These are phyloP conservation scores for Aspergillus amoenus DNA, from an alignment of 2,329 filamentous ascomycete species.

Conservation along the genomic window DNA sequence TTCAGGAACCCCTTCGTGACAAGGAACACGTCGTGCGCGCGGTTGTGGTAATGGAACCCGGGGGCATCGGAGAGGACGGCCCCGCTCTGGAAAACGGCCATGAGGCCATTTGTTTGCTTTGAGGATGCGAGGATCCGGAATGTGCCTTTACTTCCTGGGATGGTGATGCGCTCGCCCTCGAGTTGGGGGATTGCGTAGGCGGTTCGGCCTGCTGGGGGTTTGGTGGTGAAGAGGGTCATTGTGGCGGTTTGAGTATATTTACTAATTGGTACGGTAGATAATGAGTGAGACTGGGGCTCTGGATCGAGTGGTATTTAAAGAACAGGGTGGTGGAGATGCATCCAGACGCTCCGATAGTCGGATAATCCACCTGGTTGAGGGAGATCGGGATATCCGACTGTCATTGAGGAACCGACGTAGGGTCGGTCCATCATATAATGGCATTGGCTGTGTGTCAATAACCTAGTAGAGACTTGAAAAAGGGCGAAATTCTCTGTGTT, in stretches of 20 bases:
- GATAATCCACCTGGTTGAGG: neutral
- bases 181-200: constrained; percentile 51
- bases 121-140: constrained; percentile 54
- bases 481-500: neutral
- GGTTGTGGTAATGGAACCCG: constrained; percentile 58
- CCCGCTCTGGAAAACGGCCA: constrained; percentile 53
- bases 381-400: neutral
- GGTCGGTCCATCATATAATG: too few species aligned
- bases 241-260: neutral
- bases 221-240: constrained; percentile 27
- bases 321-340: too few species aligned
- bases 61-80: constrained; percentile 40
- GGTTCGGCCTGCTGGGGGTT: constrained; percentile 40
- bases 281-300: too few species aligned
- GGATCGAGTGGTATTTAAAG: too few species aligned
- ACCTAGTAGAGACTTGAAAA: neutral
- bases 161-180: constrained; percentile 53
- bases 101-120: constrained; percentile 52
- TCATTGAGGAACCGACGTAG: neutral
- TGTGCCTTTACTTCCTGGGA: constrained; percentile 53
- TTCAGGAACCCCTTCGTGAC: constrained; percentile 57
- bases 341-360: too few species aligned
- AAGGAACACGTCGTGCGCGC: constrained; percentile 59
- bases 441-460: too few species aligned
- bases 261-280: too few species aligned